These are phyloP conservation scores for Meira miltonrushii DNA, from an alignment of 1,284 basidiomycete species.

Conservation along the genomic window DNA sequence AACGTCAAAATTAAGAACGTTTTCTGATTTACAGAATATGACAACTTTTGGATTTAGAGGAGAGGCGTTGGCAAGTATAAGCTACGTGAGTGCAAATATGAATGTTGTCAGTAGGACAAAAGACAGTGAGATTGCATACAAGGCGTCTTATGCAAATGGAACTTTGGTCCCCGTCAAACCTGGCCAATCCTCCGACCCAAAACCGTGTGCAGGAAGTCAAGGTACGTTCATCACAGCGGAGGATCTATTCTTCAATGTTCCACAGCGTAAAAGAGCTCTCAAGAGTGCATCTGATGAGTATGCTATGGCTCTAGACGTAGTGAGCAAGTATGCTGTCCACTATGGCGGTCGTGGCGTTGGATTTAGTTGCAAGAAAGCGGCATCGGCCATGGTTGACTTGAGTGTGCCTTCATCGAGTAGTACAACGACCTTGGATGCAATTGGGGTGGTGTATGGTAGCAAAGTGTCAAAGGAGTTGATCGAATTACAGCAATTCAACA, in stretches of 20 bases:
- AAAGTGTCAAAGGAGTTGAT: conserved; percentile 76
- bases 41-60: conserved; percentile 95
- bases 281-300: conserved; percentile 87
- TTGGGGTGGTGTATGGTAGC: conserved; percentile 75
- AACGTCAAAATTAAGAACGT: conserved; percentile 83
- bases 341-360: conserved; percentile 60
- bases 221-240: conserved; percentile 91
- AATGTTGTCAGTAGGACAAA: conserved; percentile 72
- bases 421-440: conserved; percentile 67
- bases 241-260: conserved; percentile 92
- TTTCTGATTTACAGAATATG: conserved; percentile 78
- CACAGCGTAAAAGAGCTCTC: conserved; percentile 78
- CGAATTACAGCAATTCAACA: conserved; percentile 46
- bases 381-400: conserved; percentile 59
- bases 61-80: conserved; percentile 93
- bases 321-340: conserved; percentile 76
- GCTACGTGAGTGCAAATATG: conserved; percentile 78
- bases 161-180: conserved; percentile 29
- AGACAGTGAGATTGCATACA: conserved; percentile 39
- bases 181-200: conserved; percentile 57
- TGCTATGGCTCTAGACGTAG: conserved; percentile 79
- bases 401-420: conserved; percentile 65
- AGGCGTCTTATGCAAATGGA: conserved; percentile 41
- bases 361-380: conserved; percentile 61
- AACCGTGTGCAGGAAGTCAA: conserved; percentile 86